phyloP scores from a whole-genome alignment of 768 basidiomycete species.

The Hygrophorus pudorinus region DNA sequence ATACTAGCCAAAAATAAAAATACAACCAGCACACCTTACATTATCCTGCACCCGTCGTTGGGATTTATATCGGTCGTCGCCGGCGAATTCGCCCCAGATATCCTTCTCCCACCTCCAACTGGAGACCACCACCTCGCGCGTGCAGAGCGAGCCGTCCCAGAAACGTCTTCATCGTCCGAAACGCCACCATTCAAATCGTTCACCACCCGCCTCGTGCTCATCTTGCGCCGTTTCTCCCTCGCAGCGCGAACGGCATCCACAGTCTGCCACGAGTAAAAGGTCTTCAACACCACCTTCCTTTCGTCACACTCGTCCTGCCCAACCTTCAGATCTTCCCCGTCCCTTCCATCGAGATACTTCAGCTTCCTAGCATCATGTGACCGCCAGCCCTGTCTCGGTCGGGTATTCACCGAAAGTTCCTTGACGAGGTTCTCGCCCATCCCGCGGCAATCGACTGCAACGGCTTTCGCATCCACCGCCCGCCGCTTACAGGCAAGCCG shows the following conservation, averaged over 20 bases:
- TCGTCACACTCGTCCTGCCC: conserved; percentile 80
- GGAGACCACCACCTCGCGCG: conserved; percentile 46
- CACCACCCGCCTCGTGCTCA: conserved; percentile 30
- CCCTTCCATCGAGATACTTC: conserved; percentile 59
- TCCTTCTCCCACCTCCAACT: conserved; percentile 28
- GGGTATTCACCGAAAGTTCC: conserved; percentile 46
- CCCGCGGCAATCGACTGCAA: conserved; percentile 68
- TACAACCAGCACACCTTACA: conserved; percentile 34
- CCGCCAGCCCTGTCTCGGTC: conserved; percentile 68
- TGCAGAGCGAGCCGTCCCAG: conserved; percentile 20
- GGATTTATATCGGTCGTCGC: conserved; percentile 31
- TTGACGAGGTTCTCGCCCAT: conserved; percentile 53
- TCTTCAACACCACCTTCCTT: conserved; percentile 64
- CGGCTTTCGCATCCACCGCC: conserved; percentile 41
- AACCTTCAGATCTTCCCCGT: conserved; percentile 54
- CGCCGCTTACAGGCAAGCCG: conserved; percentile 38
- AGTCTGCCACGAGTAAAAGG: conserved; percentile 80
- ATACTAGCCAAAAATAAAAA: conserved; percentile 17
- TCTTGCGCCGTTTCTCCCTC: conserved; percentile 58
- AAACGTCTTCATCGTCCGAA: conserved; percentile 18
- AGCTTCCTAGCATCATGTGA: conserved; percentile 64
- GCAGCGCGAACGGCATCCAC: conserved; percentile 65
- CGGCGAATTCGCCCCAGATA: conserved; percentile 42
- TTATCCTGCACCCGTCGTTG: conserved; percentile 58
- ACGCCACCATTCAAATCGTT: conserved; percentile 27